phyloP scores from a whole-genome alignment of 306 rosid species.

The Rubus parviflorus region DNA sequence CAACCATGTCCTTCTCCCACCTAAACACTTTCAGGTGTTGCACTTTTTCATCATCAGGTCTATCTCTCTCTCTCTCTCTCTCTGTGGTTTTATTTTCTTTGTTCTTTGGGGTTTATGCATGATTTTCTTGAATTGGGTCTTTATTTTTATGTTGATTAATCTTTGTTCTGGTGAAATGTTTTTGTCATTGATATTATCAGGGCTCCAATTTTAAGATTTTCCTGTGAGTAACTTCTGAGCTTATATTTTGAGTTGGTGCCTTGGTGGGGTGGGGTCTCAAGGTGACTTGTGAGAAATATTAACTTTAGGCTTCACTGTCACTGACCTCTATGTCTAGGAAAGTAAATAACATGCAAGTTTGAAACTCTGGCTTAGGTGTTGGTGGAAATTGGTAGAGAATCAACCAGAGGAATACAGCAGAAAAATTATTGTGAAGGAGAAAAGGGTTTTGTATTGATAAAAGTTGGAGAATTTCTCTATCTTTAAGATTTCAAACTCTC shows the following conservation, averaged over 20 bases:
- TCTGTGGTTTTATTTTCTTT: neutral
- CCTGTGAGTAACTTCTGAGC: neutral
- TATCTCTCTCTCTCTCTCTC: neutral
- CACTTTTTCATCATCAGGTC: constrained; percentile 26
- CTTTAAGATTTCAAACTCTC: neutral
- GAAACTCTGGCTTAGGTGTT: neutral
- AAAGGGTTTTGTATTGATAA: neutral
- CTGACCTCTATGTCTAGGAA: neutral
- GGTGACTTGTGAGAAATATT: neutral
- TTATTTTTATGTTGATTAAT: neutral
- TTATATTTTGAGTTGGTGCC: neutral
- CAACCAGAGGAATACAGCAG: neutral
- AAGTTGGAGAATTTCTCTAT: neutral
- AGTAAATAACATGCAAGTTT: neutral
- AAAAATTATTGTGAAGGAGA: neutral
- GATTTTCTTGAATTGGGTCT: constrained; percentile 19
- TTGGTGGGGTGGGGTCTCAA: neutral
- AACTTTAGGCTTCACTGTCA: neutral
- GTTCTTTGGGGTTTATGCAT: neutral
- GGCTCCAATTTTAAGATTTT: neutral
- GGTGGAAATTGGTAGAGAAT: neutral
- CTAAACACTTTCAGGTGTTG: constrained; percentile 1
- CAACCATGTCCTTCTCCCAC: constrained; percentile 15
- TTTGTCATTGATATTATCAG: neutral
- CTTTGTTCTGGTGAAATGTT: neutral